Base-by-base conservation (phyloP, 768 basidiomycete species). In the Suillus decipiens region DNA sequence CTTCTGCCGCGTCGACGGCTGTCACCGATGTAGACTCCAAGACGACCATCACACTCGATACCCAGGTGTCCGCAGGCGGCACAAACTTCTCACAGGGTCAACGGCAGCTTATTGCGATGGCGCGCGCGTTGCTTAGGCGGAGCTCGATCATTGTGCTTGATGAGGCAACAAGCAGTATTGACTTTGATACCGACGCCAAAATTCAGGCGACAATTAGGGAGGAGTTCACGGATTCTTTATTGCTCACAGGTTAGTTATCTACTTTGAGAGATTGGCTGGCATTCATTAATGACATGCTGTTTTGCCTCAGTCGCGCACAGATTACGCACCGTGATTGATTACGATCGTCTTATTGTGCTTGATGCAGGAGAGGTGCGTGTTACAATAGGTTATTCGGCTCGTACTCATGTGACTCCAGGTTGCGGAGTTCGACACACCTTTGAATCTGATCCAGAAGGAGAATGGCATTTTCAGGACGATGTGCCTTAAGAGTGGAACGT, bases 81-180 rank as follows among this genome's bases (percentile, higher is more conserved):
- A 82, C 87, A 36, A 96, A 97, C 77, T 96, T 97, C 75, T 95
- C 92, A 1, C 92, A 95, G 63, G 95, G 96, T 11, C 95, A 98
- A 71, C 75, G 94, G 11, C 95, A 98, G 69, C 77, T 94, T 17
- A 90, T 95, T 60, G 89, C 92, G 1, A 89, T 94, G 89, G 93
- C 92, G 0, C 83, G 93, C 6, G 92, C 93, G 0, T 77, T 94
- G 24, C 78, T 93, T 36, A 79, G 90, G 19, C 82, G 85, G 8
- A 91, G 87, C 69, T 77, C 87, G 14, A 85, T 94, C 66, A 87
- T 94, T 58, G 84, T 94, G 17, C 77, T 93, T 43, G 93, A 92
- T 66, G 92, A 93, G 68, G 92, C 92, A 15, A 93, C 92, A 8
- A 92, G 89, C 63, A 92, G 90, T 69, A 92, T 94, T 62, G 91